Evolutionary conservation across 2,329 filamentous ascomycete genomes (phyloP), one percentile per base, ranked within the genome.

Genomic region (Pseudocercospora crystallina): DNA sequence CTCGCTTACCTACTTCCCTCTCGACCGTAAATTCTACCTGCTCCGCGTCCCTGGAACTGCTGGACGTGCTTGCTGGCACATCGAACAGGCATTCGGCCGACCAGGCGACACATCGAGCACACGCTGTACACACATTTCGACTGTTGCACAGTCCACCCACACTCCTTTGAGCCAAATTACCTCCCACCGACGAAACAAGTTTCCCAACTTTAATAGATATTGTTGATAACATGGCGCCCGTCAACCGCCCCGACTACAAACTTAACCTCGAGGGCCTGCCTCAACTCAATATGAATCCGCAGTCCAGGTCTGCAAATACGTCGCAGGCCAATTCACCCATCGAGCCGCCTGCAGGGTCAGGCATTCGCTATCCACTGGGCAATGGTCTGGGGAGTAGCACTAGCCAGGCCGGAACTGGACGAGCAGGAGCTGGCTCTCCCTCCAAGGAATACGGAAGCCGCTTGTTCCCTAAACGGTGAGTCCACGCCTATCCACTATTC

Each of bases 401-500:
- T 51, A 72, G 70, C 49, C 76, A 80, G 49, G 75, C 81, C 49
- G 77, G 77, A 57, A 75, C 74, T 65, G 76, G 78, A 61, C 78
- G 92, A 76, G 87, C 92, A 67, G 90, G 91, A 78, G 85, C 90
- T 77, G 91, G 91, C 70, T 99, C 94, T 80, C 94, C 94, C 65
- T 96, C 91, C 73, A 91, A 96, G 76, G 94, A 97, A 61, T 83
- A 90, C 67, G 84, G 86, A 51, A 84, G 80, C 69, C 82, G 92
- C 64, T 78, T 97, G 53, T 96, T 88, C 73, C 90, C 90, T 57
- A 97, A 97, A 78, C 85, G 94, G 90, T 96, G 82, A 67, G 84
- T 76, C 59, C 7, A 32, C 32, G 20, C 33, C 34, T 41, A 17
- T 34, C 32, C 35, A 45, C 34, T 20, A 47, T 36, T 15, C n/a